Conservation (phyloP, 352 stramenopile genomes). For the Hyaloperonospora brassicae region DNA sequence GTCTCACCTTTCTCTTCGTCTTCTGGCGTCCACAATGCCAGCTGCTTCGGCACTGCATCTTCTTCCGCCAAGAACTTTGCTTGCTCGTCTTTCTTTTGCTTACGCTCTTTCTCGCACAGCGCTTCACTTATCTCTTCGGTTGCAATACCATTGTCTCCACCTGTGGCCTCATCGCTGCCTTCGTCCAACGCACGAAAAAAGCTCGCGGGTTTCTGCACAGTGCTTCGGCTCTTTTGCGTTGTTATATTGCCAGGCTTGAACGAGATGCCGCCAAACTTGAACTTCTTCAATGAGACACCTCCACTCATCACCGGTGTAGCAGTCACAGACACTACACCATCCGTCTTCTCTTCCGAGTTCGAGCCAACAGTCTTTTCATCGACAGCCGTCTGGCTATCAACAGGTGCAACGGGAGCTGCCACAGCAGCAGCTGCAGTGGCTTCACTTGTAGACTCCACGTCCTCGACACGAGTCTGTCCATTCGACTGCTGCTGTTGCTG, state of each 20-base stretch:
- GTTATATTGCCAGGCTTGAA: constrained; percentile 35
- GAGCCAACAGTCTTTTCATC: constrained; percentile 1
- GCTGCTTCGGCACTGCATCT: constrained; percentile 55
- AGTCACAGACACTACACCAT: constrained; percentile 7
- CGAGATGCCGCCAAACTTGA: constrained; percentile 65
- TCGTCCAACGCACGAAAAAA: constrained; percentile 22
- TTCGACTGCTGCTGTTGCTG: neutral
- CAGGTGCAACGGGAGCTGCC: neutral
- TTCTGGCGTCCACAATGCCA: constrained; percentile 56
- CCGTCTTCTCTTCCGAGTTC: constrained; percentile 8
- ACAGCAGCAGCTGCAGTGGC: neutral
- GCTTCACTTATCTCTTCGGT: constrained; percentile 30
- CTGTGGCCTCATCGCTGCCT: constrained; percentile 10
- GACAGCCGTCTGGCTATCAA: neutral
- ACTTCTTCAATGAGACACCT: constrained; percentile 33
- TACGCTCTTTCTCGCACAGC: constrained; percentile 46
- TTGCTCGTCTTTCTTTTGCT: constrained; percentile 53
- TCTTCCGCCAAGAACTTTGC: constrained; percentile 63
- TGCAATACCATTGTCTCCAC: constrained; percentile 10
- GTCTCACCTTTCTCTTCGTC: constrained; percentile 60
- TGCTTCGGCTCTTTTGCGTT: constrained; percentile 12
- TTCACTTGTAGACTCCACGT: constrained; percentile 3
- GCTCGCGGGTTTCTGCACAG: constrained; percentile 13
- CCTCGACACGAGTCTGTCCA: neutral
- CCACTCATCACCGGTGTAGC: constrained; percentile 8